Evolutionary conservation across 768 basidiomycete genomes (phyloP).

Genomic region (Xerocomellus chrysenteron): DNA sequence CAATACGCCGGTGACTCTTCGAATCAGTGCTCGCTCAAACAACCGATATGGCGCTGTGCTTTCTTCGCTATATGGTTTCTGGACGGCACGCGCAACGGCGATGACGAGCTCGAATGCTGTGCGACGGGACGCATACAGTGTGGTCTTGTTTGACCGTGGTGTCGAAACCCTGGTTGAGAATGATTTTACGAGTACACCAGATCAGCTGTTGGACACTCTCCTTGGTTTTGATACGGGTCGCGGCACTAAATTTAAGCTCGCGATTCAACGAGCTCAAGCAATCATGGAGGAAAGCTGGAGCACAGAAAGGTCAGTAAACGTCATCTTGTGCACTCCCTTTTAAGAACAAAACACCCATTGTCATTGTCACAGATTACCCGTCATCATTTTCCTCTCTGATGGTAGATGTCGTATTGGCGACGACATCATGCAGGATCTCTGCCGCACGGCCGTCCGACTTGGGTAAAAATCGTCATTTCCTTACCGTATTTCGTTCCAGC

Average conservation of each 20-base stretch:
- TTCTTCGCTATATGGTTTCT: conserved; percentile 55
- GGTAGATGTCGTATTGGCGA: conserved; percentile 47
- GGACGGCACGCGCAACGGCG: conserved; percentile 49
- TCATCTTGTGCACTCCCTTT: not conserved
- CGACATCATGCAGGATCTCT: conserved; percentile 38
- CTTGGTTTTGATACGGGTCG: conserved; percentile 32
- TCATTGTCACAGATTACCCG: conserved; percentile 12
- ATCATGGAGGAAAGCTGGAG: conserved; percentile 51
- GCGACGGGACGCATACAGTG: conserved; percentile 55
- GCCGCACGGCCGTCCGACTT: conserved; percentile 40
- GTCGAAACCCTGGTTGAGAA: conserved; percentile 35
- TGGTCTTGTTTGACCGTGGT: conserved; percentile 44
- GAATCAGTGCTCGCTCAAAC: conserved; percentile 37
- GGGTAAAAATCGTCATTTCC: conserved; percentile 35
- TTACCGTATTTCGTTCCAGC: not conserved
- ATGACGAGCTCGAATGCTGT: conserved; percentile 24
- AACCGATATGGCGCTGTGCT: conserved; percentile 61
- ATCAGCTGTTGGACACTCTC: conserved; percentile 41
- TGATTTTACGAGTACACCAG: conserved; percentile 46
- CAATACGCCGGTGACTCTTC: conserved; percentile 40
- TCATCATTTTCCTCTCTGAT: conserved; percentile 46
- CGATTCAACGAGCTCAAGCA: conserved; percentile 35
- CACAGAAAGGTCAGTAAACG: conserved; percentile 41
- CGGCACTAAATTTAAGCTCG: conserved; percentile 46
- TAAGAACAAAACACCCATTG: not conserved